Base-by-base conservation (phyloP, 495 filamentous ascomycete genomes). In the Mycothermus thermophilus region DNA sequence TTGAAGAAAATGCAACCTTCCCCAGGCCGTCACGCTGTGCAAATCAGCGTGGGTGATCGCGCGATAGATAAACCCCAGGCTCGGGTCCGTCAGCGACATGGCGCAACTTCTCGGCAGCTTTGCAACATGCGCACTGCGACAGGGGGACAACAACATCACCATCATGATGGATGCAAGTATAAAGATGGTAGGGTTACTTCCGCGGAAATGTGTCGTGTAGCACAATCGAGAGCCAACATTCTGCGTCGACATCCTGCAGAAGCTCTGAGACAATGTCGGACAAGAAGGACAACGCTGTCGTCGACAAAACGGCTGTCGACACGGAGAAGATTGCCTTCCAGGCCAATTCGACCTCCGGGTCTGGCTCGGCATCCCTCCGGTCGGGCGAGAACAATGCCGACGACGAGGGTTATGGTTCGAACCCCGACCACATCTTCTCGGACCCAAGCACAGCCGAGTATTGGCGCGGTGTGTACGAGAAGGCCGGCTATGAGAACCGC, bases 401-500 rank as follows among this genome's bases (percentile, higher is more conserved):
- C 11, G 19, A 19, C 31, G 43, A 43, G 15, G 48, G 51, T 24
- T 58, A 60, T 28, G 58, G 54, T 8, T 59, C 58, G 9, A 38
- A 44, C 7, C 37, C 43, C 11, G 41, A 58, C 25, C 58, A 62
- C 35, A 27, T 51, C 41, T 54, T 57, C 31, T 41, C 30, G 6
- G 48, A 53, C 23, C 49, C 51, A 5, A 25, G 33, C 18, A 34
- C 49, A 5, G 54, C 54, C 3, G 35, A 46, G 1, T 34, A 53
- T 36, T 55, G 52, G 49, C 44, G 42, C 4, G 32, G 25, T 2
- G 28, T 49, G 9, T 55, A 45, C 20, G 54, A 66, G 40, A 45
- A 50, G 17, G 58, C 55, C 9, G 20, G 43, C n/a, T 69, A 69
- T 34, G 66, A 71, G 47, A 69, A 70, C 48, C 59, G 64, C 1